phyloP scores from a whole-genome alignment of 495 filamentous ascomycete genomes.

The Hypoxylon subgilvum region DNA sequence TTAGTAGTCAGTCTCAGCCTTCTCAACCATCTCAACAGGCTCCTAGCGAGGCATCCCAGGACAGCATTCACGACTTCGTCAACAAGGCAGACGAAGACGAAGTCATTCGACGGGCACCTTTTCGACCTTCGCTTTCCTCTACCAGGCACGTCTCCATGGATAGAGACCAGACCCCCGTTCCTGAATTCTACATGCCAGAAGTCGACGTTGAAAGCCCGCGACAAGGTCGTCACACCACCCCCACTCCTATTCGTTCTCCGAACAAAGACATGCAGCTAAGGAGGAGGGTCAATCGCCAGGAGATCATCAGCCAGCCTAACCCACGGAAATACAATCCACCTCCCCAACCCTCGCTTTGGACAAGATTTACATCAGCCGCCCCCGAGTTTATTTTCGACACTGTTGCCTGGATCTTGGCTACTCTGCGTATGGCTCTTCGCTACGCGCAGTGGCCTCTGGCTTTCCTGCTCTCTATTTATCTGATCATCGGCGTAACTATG shows the following conservation, averaged over 20 bases:
- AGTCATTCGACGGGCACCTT: slow-evolving; percentile 51
- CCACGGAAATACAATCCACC: background rate
- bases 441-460: slow-evolving; percentile 61
- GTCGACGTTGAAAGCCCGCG: slow-evolving; percentile 40
- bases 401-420: slow-evolving; percentile 53
- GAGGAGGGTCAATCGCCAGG: slow-evolving; percentile 30
- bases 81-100: slow-evolving; percentile 53
- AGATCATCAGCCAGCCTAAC: slow-evolving; percentile 1
- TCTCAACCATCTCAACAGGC: slow-evolving; percentile 23
- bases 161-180: slow-evolving; percentile 44
- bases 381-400: slow-evolving; percentile 41
- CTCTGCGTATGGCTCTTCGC: slow-evolving; percentile 57
- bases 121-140: slow-evolving; percentile 51
- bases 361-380: slow-evolving; percentile 33
- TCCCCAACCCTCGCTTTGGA: slow-evolving; percentile 15
- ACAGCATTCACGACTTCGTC: slow-evolving; percentile 52
- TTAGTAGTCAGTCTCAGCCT: slow-evolving; percentile 48
- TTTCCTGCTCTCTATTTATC: slow-evolving; percentile 59
- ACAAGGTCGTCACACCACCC: slow-evolving; percentile 33
- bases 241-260: slow-evolving; percentile 26
- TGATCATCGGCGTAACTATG: slow-evolving; percentile 55
- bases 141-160: slow-evolving; percentile 45
- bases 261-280: slow-evolving; percentile 31
- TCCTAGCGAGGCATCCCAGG: slow-evolving; percentile 50
- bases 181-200: slow-evolving; percentile 52